Evolutionary conservation across 225 moss, liverwort and hornwort species (phyloP).

Genomic region (Marchantia polymorpha): DNA sequence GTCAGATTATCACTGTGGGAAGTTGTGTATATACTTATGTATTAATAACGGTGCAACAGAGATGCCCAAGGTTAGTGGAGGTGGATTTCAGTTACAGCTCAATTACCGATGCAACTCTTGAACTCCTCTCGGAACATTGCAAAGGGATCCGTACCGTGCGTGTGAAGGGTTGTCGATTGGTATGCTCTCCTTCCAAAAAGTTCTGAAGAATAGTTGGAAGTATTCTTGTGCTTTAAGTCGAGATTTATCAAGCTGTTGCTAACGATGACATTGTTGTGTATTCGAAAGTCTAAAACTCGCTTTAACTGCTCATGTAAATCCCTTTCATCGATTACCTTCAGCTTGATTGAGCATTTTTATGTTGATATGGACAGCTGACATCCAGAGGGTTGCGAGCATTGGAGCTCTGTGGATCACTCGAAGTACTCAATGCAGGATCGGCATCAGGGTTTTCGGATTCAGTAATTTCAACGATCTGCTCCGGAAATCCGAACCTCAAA

Average conservation of each 20-base stretch:
- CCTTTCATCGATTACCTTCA: not conserved
- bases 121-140: conserved; percentile 61
- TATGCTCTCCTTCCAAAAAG: not conserved
- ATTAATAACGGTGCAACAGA: conserved; percentile 22
- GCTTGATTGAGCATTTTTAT: not conserved
- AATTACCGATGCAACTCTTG: conserved; percentile 65
- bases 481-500: conserved; percentile 57
- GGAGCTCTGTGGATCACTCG: conserved; percentile 59
- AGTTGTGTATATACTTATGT: too few species aligned
- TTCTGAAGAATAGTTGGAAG: not conserved
- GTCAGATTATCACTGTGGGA: too few species aligned
- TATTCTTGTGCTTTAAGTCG: not conserved
- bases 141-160: conserved; percentile 54
- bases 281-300: too few species aligned
- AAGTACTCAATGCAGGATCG: conserved; percentile 63
- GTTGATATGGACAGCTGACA: conserved; percentile 37
- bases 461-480: conserved; percentile 52
- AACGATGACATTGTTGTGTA: not conserved
- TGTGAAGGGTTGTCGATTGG: conserved; percentile 51
- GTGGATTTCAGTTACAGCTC: conserved; percentile 60
- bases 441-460: conserved; percentile 59
- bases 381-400: conserved; percentile 60
- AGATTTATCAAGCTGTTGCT: not conserved
- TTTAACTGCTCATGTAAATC: too few species aligned
- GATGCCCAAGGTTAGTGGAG: conserved; percentile 69